These are phyloP conservation scores for Millerozyma acaciae DNA, from an alignment of 805 yeast genomes.

Conservation along the genomic window DNA sequence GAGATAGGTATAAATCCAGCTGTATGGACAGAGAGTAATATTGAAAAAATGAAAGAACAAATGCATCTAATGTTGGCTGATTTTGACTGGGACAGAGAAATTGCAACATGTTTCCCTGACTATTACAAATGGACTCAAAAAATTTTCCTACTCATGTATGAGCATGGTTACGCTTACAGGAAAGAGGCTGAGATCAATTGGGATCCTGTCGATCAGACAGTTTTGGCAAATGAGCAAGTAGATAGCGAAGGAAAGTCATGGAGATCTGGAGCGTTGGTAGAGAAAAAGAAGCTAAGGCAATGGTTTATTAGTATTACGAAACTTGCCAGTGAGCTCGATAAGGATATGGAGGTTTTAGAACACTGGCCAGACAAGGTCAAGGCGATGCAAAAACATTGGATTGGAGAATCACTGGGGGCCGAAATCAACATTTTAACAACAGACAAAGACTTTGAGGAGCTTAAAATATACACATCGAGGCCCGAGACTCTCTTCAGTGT, in stretches of 20 bases:
- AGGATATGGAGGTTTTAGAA: slow-evolving; percentile 57
- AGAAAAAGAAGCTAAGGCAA: slow-evolving; percentile 74
- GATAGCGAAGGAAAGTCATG: slow-evolving; percentile 88
- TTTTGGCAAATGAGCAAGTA: slow-evolving; percentile 92
- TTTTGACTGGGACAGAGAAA: slow-evolving; percentile 91
- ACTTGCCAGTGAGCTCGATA: slow-evolving; percentile 63
- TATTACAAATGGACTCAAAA: slow-evolving; percentile 93
- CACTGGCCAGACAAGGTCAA: slow-evolving; percentile 90
- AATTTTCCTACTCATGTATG: slow-evolving; percentile 67
- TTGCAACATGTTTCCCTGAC: slow-evolving; percentile 80
- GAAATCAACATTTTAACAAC: slow-evolving; percentile 51
- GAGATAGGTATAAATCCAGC: slow-evolving; percentile 77
- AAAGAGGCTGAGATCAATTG: slow-evolving; percentile 89
- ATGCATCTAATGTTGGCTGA: slow-evolving; percentile 74
- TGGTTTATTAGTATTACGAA: slow-evolving; percentile 93
- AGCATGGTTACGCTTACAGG: slow-evolving; percentile 80
- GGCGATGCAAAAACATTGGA: slow-evolving; percentile 92
- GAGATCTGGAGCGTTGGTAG: slow-evolving; percentile 96
- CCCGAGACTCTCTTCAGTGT: slow-evolving; percentile 84
- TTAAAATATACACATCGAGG: slow-evolving; percentile 77
- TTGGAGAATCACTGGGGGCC: slow-evolving; percentile 82
- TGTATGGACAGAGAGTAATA: slow-evolving; percentile 78
- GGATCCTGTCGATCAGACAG: slow-evolving; percentile 97
- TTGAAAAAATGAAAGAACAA: slow-evolving; percentile 82
- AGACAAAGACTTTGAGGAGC: slow-evolving; percentile 12